Evolutionary conservation across 2,329 filamentous ascomycete species (phyloP).

Genomic region (Huntiella omanensis): DNA sequence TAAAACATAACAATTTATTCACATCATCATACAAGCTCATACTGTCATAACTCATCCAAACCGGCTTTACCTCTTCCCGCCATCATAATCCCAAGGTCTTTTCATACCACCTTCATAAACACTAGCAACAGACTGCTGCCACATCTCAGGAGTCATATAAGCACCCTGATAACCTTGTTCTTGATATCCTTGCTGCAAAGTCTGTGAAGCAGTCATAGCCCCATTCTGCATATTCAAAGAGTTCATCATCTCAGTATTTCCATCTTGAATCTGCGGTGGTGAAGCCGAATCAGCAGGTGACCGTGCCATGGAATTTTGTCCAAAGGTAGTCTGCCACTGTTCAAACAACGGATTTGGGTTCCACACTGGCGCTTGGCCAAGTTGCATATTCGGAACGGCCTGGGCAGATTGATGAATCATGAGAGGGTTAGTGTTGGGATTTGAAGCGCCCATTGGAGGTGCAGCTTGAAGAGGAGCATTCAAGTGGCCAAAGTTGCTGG

Average conservation of each 20-base stretch:
- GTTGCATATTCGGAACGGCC: too few relatives aligned
- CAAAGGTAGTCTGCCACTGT: conserved; percentile 95
- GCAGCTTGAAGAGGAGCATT: conserved; percentile 1
- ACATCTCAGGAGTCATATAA: conserved; percentile 54
- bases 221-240: conserved; percentile 3
- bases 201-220: conserved; percentile 18
- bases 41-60: neutral
- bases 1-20: neutral
- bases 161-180: conserved; percentile 20
- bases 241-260: conserved; percentile 4
- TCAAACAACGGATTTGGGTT: conserved; percentile 80
- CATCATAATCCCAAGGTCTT: conserved; percentile 39
- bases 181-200: conserved; percentile 19
- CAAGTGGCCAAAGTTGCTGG: conserved; percentile 3
- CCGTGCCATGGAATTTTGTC: conserved; percentile 19
- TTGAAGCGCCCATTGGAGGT: too few relatives aligned
- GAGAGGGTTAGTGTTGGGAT: too few relatives aligned
- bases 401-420: too few relatives aligned
- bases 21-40: neutral
- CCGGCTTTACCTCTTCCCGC: conserved; percentile 13
- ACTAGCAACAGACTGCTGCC: conserved; percentile 52
- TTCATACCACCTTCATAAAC: conserved; percentile 49
- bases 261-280: conserved; percentile 5
- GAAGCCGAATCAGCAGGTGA: conserved; percentile 26
- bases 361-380: conserved; percentile 45